These are phyloP conservation scores for Musa acuminata DNA, from an alignment of 176 grass and related monocot species.

Conservation along the genomic window DNA sequence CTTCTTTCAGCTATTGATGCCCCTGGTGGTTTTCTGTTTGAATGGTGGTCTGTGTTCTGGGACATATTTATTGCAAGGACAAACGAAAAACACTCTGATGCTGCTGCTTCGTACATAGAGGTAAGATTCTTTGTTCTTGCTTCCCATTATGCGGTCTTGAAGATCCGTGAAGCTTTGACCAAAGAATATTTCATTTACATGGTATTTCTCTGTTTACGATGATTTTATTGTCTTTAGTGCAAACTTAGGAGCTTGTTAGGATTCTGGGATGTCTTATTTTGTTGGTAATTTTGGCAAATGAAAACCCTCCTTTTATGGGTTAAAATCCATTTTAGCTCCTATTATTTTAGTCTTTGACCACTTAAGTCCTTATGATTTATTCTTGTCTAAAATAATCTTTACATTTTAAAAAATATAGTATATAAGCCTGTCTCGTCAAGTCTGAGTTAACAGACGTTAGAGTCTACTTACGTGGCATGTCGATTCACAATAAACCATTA, in stretches of 20 bases:
- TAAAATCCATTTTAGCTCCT: too few species aligned
- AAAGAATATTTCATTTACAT: neutral
- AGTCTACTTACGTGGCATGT: too few species aligned
- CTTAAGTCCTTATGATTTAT: too few species aligned
- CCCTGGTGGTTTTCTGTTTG: slow-evolving; percentile 96
- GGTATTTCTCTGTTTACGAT: neutral
- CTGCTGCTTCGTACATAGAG: slow-evolving; percentile 94
- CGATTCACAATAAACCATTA: too few species aligned
- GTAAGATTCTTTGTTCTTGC: slow-evolving; percentile 24
- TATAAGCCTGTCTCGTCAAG: too few species aligned
- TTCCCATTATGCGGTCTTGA: neutral
- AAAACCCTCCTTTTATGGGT: neutral
- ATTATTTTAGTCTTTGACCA: too few species aligned
- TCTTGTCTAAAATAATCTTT: too few species aligned
- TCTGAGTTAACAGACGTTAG: too few species aligned
- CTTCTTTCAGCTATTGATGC: slow-evolving; percentile 83
- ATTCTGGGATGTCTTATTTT: neutral
- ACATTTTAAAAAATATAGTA: too few species aligned
- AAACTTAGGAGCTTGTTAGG: neutral
- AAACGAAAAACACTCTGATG: slow-evolving; percentile 97
- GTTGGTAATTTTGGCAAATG: neutral
- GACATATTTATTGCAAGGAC: slow-evolving; percentile 99
- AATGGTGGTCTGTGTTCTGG: slow-evolving; percentile 99
- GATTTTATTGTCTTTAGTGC: neutral
- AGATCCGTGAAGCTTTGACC: neutral